A percentile compares a stretch with the other conserved stretches of the same genome.
phyloP scores from a whole-genome alignment of 129 eudicot genomes.

The Chrysanthemum seticuspe region DNA sequence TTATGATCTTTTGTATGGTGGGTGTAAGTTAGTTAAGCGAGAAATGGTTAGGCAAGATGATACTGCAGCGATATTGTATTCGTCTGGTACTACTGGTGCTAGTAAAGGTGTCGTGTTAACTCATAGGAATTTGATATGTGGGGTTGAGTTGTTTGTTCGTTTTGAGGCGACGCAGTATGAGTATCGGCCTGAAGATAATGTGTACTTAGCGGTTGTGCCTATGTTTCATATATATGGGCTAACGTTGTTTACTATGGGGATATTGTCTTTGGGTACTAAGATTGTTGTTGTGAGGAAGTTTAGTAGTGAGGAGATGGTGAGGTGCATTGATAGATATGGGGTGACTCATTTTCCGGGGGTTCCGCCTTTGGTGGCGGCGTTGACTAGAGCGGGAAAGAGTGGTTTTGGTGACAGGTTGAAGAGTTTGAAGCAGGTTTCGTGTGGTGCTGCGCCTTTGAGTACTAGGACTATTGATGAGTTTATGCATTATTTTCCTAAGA shows the following conservation, averaged over 20 bases:
- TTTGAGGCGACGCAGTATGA: slow-evolving; percentile 68
- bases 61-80: slow-evolving; percentile 78
- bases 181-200: slow-evolving; percentile 39
- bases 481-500: slow-evolving; percentile 51
- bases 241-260: slow-evolving; percentile 61
- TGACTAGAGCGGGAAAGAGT: slow-evolving; percentile 47
- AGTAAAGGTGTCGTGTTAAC: slow-evolving; percentile 74
- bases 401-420: slow-evolving; percentile 27
- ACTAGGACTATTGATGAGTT: slow-evolving; percentile 54
- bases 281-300: slow-evolving; percentile 69
- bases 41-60: slow-evolving; percentile 54
- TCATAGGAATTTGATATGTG: slow-evolving; percentile 72
- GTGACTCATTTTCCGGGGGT: slow-evolving; percentile 83
- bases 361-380: slow-evolving; percentile 63
- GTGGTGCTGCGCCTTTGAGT: slow-evolving; percentile 84
- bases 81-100: slow-evolving; percentile 89
- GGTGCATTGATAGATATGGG: slow-evolving; percentile 45
- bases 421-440: slow-evolving; percentile 76
- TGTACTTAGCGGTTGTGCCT: slow-evolving; percentile 68
- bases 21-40: slow-evolving; percentile 38
- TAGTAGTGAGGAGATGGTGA: slow-evolving; percentile 47
- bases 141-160: slow-evolving; percentile 68
- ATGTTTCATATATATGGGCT: slow-evolving; percentile 96
- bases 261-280: slow-evolving; percentile 63
- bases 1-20: slow-evolving; percentile 41